Percentiles rank a stretch among this genome's conserved stretches.
Conservation (phyloP, 345 rosid genomes). For the Sonneratia alba region DNA sequence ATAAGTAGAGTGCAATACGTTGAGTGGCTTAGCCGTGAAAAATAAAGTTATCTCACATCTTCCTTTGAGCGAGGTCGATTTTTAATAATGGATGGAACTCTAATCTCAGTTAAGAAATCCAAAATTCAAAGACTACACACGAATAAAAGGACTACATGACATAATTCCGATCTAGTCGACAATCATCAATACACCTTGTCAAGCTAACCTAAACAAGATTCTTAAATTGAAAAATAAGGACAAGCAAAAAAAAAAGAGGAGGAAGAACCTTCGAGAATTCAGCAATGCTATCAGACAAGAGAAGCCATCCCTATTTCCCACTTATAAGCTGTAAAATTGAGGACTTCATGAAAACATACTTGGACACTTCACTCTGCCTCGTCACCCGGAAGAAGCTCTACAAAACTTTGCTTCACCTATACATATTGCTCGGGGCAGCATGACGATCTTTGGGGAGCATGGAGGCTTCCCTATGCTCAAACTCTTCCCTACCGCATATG, state of each 20-base stretch:
- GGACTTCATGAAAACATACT: constrained; percentile 5
- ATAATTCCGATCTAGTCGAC: background rate
- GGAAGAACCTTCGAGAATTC: constrained; percentile 6
- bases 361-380: constrained; percentile 21
- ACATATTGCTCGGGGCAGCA: constrained; percentile 5
- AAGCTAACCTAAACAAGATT: background rate
- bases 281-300: constrained; percentile 3
- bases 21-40: no score
- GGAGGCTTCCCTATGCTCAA: background rate
- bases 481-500: background rate
- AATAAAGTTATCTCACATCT: no score
- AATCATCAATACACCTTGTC: background rate
- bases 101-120: no score
- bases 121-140: background rate
- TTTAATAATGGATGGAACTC: no score
- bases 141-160: background rate
- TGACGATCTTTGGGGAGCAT: background rate
- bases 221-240: constrained; percentile 5
- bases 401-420: constrained; percentile 7
- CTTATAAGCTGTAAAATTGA: background rate
- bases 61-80: no score
- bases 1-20: no score
- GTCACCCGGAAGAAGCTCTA: constrained; percentile 7
- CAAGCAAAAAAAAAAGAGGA: no score
- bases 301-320: background rate